Percentiles rank a stretch among this genome's conserved stretches.
Evolutionary conservation across 805 yeast genomes (phyloP).

Genomic region (Metschnikowia peoriensis): DNA sequence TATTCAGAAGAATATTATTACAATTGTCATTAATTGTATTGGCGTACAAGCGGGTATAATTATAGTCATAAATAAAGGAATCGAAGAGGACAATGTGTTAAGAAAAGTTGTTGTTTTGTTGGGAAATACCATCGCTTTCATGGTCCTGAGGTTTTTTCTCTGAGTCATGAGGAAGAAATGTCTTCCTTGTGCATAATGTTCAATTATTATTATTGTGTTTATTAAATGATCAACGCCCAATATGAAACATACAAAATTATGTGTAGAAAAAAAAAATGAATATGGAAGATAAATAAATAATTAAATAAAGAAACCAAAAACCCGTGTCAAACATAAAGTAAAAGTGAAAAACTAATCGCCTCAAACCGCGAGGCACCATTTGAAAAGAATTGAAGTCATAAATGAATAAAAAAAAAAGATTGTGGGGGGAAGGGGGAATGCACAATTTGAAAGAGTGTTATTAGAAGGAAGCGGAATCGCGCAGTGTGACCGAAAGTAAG

Average conservation of each 20-base stretch:
- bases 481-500: slow-evolving; percentile 1
- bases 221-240: not conserved
- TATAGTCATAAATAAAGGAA: too few species aligned
- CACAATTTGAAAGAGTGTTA: not conserved
- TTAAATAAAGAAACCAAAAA: not conserved
- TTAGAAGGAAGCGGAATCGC: slow-evolving; percentile 1
- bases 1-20: not conserved
- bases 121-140: too few species aligned
- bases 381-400: slow-evolving; percentile 1
- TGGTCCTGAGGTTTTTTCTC: too few species aligned
- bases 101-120: too few species aligned
- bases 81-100: too few species aligned
- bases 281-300: not conserved
- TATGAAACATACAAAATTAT: not conserved
- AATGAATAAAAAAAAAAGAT: not conserved
- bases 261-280: too few species aligned
- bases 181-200: too few species aligned
- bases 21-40: too few species aligned
- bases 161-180: too few species aligned
- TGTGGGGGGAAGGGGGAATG: not conserved
- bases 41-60: too few species aligned
- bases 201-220: not conserved
- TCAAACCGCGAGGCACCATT: not conserved
- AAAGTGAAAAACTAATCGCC: not conserved
- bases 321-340: not conserved